Base-by-base conservation (phyloP, 805 yeast species). In the Candida lessepsii region DNA sequence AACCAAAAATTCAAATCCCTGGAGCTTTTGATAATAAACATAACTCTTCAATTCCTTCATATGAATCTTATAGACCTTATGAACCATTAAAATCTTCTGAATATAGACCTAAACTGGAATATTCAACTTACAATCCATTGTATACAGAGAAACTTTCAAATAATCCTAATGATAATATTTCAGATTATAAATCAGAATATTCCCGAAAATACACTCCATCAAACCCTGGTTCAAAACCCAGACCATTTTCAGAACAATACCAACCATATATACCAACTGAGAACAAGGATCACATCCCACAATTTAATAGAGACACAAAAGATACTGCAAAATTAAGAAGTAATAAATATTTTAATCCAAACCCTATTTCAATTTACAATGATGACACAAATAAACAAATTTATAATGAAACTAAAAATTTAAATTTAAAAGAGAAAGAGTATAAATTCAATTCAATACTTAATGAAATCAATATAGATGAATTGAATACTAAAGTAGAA, bases 341-440 rank as follows among this genome's bases (percentile, higher is more conserved):
- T 16, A 23, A 32, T 13, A 19, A 24, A 26, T 19, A 11, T 20
- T 32, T 18, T 13, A 32, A 32, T 13, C 35, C 35, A 13, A 23
- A 13, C 16, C 36, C 41, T 3, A 14, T 31, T 15, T 28, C 31
- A n/a, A 38, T 31, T 15, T 38, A 38, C 17, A 29, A 29, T 9
- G 34, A 36, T 28, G 25, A 29, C 4, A 29, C 29, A 19, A 15
- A 20, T 19, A 33, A 29, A 25, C 35, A 40, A 19, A 9, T 35
- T n/a, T n/a, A n/a, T n/a, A n/a, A n/a, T n/a, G n/a, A n/a, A n/a
- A n/a, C n/a, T 3, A 40, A 43, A 16, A 39, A 35, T 19, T 17
- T 35, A 33, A 49, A 45, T 14, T 26, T 41, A 21, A 41, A 45
- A 33, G 44, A 47, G 3, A 40, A 43, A 26, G 19, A 44, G 9